Evolutionary conservation across 352 stramenopile genomes (phyloP).

Genomic region (Elongisporangium anandrum): DNA sequence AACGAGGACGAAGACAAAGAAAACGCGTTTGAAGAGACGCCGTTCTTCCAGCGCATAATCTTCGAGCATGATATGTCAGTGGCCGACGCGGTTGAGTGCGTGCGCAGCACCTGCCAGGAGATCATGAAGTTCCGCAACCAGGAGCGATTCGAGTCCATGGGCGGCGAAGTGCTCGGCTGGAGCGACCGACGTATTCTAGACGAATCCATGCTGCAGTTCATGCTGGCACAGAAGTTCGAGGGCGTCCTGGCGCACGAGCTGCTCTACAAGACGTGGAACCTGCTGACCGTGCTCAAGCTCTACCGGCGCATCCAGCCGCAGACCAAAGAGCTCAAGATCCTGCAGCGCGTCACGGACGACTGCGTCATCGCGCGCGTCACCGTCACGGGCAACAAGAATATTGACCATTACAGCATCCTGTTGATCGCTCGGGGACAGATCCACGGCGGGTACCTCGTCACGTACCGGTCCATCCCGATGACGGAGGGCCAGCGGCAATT

Average conservation of each 20-base stretch:
- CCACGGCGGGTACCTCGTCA: conserved; percentile 59
- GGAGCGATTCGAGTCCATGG: conserved; percentile 35
- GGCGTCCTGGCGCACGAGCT: conserved; percentile 37
- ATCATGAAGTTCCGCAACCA: conserved; percentile 55
- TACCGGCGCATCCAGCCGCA: conserved; percentile 61
- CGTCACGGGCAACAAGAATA: conserved; percentile 24
- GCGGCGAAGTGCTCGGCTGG: conserved; percentile 51
- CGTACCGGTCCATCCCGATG: conserved; percentile 61
- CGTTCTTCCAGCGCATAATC: conserved; percentile 54
- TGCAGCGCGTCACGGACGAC: conserved; percentile 57
- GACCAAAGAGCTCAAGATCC: conserved; percentile 39
- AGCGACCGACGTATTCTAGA: conserved; percentile 37
- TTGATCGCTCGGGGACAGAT: conserved; percentile 59
- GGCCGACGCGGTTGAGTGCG: conserved; percentile 33
- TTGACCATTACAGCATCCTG: conserved; percentile 45
- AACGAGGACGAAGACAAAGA: background rate
- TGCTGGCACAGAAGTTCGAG: conserved; percentile 52
- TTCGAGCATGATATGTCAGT: conserved; percentile 29
- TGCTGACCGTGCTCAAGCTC: conserved; percentile 45
- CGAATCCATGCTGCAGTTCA: conserved; percentile 43
- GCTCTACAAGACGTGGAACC: conserved; percentile 63
- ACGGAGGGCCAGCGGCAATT: conserved; percentile 35
- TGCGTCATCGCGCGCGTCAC: conserved; percentile 54
- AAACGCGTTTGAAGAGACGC: conserved; percentile 9
- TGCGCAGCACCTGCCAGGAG: conserved; percentile 49